These are phyloP conservation scores for Maudiozyma turicensis DNA, from an alignment of 805 yeast genomes.

Conservation along the genomic window DNA sequence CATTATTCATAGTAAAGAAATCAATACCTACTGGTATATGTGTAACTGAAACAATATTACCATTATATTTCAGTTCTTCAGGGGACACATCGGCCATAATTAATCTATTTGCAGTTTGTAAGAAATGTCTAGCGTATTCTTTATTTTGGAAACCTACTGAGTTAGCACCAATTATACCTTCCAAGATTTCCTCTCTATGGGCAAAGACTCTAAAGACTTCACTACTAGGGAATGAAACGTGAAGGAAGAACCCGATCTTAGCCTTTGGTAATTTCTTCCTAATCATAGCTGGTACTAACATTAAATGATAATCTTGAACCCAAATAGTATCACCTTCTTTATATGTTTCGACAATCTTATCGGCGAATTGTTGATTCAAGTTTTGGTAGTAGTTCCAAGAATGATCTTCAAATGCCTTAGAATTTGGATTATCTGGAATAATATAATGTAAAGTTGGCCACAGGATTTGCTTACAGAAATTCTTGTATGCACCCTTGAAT, in stretches of 20 bases:
- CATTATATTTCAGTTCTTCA: constrained; percentile 47
- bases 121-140: constrained; percentile 88
- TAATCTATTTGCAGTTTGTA: constrained; percentile 80
- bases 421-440: constrained; percentile 88
- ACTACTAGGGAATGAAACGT: constrained; percentile 89
- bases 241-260: constrained; percentile 83
- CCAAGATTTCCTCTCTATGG: constrained; percentile 63
- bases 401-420: constrained; percentile 91
- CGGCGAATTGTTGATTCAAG: constrained; percentile 73
- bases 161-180: constrained; percentile 85
- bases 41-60: constrained; percentile 45
- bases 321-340: constrained; percentile 72
- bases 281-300: constrained; percentile 79
- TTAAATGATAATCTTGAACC: constrained; percentile 90
- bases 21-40: constrained; percentile 75
- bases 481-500: constrained; percentile 83
- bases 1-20: constrained; percentile 42
- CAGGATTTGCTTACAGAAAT: constrained; percentile 85
- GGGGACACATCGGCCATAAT: constrained; percentile 68
- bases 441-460: constrained; percentile 96
- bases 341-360: constrained; percentile 57
- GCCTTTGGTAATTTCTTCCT: constrained; percentile 70
- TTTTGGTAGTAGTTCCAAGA: constrained; percentile 80
- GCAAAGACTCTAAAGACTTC: constrained; percentile 94
- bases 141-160: constrained; percentile 82